Evolutionary conservation across 2,329 filamentous ascomycete species (phyloP).

Genomic region (Sclerotinia spermophila): DNA sequence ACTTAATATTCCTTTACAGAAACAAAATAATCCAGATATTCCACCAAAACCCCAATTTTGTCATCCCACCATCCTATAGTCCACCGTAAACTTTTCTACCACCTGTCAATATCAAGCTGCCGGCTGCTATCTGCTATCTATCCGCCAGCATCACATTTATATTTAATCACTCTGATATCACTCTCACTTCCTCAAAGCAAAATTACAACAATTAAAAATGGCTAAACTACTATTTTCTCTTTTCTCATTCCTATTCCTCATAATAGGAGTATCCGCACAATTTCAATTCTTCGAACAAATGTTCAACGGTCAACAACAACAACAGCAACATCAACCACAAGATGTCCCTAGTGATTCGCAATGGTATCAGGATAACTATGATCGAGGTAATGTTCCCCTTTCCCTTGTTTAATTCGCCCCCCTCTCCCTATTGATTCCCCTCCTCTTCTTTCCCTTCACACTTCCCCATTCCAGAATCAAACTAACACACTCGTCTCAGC

Average conservation of each 20-base stretch:
- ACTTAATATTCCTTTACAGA: rapidly evolving
- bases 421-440: neutral
- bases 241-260: conserved; percentile 54
- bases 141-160: neutral
- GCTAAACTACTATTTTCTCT: conserved; percentile 40
- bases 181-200: neutral
- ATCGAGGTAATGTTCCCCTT: conserved; percentile 51
- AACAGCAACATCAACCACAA: conserved; percentile 54
- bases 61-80: neutral
- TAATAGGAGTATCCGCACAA: conserved; percentile 64
- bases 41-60: conserved; percentile 2
- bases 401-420: neutral
- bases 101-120: conserved; percentile 19
- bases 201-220: conserved; percentile 24
- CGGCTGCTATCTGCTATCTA: neutral
- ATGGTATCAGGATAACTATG: conserved; percentile 72
- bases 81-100: conserved; percentile 13
- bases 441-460: neutral
- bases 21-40: neutral
- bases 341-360: conserved; percentile 81
- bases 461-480: neutral
- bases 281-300: conserved; percentile 99
- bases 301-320: conserved; percentile 65
- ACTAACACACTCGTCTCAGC: conserved; percentile 46
- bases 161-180: neutral